Percentiles rank a stretch among this genome's conserved stretches.
These are phyloP conservation scores for Fusarium sp. DNA, from an alignment of 2,329 filamentous ascomycete species.

Conservation along the genomic window DNA sequence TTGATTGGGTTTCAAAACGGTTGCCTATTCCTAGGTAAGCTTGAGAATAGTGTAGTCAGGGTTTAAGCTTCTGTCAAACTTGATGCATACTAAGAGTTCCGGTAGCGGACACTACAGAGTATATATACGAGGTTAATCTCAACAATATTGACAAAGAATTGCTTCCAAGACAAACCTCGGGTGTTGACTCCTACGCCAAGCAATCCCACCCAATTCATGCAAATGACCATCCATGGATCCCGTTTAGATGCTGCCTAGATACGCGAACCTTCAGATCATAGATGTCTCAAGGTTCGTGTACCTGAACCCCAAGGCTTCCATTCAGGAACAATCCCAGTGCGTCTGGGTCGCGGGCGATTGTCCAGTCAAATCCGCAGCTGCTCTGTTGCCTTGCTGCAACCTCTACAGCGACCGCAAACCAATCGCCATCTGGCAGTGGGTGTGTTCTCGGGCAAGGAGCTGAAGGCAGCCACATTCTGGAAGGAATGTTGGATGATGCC, in stretches of 20 bases:
- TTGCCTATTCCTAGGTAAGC: not conserved
- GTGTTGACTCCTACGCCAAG: not conserved
- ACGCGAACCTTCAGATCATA: not conserved
- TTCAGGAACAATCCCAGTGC: not conserved
- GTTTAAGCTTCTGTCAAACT: too few relatives aligned
- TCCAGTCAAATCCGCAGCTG: not conserved
- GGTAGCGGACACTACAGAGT: not conserved
- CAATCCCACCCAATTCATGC: not conserved
- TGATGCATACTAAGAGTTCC: not conserved
- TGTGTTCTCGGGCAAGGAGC: not conserved
- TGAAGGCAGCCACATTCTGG: not conserved
- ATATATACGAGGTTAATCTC: not conserved
- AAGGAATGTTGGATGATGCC: not conserved
- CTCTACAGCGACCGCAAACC: not conserved
- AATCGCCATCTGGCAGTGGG: not conserved
- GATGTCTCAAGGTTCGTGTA: not conserved
- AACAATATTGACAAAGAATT: not conserved
- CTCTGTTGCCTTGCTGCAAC: not conserved
- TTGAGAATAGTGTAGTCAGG: not conserved
- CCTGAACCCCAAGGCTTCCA: not conserved
- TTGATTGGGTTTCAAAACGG: not conserved
- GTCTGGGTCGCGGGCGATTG: not conserved
- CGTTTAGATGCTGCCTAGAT: conserved; percentile 8
- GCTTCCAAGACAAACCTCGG: not conserved
- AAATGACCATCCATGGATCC: not conserved